These are phyloP conservation scores for Penicillium pulvis DNA, from an alignment of 495 filamentous ascomycete genomes.

Conservation along the genomic window DNA sequence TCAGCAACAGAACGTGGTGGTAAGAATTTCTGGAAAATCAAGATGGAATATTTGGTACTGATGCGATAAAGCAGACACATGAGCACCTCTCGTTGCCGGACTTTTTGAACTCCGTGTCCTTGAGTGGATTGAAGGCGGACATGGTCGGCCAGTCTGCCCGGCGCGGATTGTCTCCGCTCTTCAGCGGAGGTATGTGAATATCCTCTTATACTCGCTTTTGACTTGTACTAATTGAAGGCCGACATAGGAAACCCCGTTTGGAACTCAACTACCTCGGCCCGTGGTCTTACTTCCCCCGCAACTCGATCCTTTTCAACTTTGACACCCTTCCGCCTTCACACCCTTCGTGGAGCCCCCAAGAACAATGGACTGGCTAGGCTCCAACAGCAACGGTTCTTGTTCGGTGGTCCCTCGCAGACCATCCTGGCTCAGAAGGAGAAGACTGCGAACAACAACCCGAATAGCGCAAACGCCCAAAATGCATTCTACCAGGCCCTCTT, in stretches of 20 bases:
- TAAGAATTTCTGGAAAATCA: constrained; percentile 11
- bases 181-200: constrained; percentile 19
- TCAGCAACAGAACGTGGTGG: constrained; percentile 19
- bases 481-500: constrained; percentile 92
- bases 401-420: constrained; percentile 57
- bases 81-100: constrained; percentile 28
- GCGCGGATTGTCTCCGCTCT: constrained; percentile 22
- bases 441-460: constrained; percentile 87
- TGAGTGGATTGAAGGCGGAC: constrained; percentile 28
- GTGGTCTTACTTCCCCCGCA: constrained; percentile 19
- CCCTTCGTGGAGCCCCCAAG: constrained; percentile 25
- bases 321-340: constrained; percentile 31
- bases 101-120: constrained; percentile 30
- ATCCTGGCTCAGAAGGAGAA: constrained; percentile 75
- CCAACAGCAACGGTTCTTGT: constrained; percentile 54
- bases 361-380: constrained; percentile 27
- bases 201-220: neutral
- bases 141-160: constrained; percentile 21
- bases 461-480: constrained; percentile 82
- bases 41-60: neutral
- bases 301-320: constrained; percentile 43
- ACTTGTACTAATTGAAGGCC: neutral
- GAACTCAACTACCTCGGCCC: constrained; percentile 23
- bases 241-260: constrained; percentile 25
- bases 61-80: constrained; percentile 7